Evolutionary conservation across 331 rosid species (phyloP).

Genomic region (Cydonia oblonga): DNA sequence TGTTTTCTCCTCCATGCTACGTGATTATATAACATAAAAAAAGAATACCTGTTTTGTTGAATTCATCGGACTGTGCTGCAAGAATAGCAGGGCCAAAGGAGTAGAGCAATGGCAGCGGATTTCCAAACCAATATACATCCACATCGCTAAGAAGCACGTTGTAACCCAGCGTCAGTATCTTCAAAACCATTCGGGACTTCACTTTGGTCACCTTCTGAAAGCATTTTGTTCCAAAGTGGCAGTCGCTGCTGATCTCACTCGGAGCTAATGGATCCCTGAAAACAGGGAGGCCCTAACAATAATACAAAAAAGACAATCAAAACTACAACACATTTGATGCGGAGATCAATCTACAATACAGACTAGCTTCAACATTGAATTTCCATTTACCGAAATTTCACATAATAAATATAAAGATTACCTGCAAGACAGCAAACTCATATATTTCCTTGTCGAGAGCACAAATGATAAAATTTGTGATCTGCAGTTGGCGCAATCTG

Average conservation of each 20-base stretch:
- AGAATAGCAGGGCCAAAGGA: constrained; percentile 62
- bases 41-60: constrained; percentile 50
- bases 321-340: neutral
- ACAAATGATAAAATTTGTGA: constrained; percentile 52
- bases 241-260: constrained; percentile 53
- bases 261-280: constrained; percentile 68
- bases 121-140: constrained; percentile 79
- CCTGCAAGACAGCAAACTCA: constrained; percentile 70
- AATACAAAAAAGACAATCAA: neutral
- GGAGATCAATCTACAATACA: neutral
- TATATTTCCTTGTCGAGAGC: constrained; percentile 79
- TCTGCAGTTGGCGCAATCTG: constrained; percentile 48
- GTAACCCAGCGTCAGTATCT: constrained; percentile 74
- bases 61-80: constrained; percentile 83
- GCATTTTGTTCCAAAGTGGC: constrained; percentile 92
- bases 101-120: constrained; percentile 56
- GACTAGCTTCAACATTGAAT: neutral
- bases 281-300: constrained; percentile 74
- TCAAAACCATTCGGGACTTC: constrained; percentile 74
- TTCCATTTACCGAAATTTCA: neutral
- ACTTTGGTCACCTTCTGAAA: constrained; percentile 96
- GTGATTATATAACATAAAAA: neutral
- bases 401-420: constrained; percentile 14
- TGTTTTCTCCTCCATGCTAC: neutral
- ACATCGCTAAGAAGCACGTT: constrained; percentile 88